Conservation (phyloP, 148 eudicot genomes). For the Camellia lanceoleosa region DNA sequence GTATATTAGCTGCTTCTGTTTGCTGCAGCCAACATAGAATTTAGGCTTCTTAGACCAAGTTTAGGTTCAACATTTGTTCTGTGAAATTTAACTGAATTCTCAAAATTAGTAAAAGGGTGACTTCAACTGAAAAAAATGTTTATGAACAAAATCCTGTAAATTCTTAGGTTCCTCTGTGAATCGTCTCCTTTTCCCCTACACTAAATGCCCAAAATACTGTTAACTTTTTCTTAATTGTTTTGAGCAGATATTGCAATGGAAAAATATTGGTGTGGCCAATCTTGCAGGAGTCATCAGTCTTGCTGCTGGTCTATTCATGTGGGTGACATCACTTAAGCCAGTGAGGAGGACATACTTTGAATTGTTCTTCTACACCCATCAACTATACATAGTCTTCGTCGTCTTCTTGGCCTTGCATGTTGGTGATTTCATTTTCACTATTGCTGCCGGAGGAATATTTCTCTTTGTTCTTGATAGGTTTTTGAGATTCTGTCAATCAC, state of each 20-base stretch:
- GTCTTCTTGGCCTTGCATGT: constrained; percentile 74
- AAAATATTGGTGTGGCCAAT: constrained; percentile 55
- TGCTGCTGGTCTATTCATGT: constrained; percentile 72
- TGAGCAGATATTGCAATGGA: constrained; percentile 60
- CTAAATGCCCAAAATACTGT: background rate
- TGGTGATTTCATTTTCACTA: constrained; percentile 65
- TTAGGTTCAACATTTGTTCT: background rate
- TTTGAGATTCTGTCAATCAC: constrained; percentile 72
- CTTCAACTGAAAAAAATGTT: background rate
- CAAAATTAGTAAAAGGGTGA: background rate
- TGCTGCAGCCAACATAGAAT: background rate
- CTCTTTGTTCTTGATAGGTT: constrained; percentile 88
- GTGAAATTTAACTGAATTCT: background rate
- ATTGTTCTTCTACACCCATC: constrained; percentile 87
- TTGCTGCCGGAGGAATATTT: constrained; percentile 68
- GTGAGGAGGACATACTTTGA: constrained; percentile 64
- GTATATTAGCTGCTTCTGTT: too few relatives aligned
- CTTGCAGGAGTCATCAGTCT: constrained; percentile 79
- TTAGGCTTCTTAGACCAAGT: background rate
- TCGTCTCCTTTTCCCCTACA: background rate
- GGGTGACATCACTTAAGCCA: constrained; percentile 75
- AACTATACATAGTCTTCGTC: constrained; percentile 72
- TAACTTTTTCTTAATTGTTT: background rate
- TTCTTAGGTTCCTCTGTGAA: background rate
- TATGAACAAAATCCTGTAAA: background rate